Conservation (phyloP, 2,329 filamentous ascomycete genomes). For the Claviceps cyperi region DNA sequence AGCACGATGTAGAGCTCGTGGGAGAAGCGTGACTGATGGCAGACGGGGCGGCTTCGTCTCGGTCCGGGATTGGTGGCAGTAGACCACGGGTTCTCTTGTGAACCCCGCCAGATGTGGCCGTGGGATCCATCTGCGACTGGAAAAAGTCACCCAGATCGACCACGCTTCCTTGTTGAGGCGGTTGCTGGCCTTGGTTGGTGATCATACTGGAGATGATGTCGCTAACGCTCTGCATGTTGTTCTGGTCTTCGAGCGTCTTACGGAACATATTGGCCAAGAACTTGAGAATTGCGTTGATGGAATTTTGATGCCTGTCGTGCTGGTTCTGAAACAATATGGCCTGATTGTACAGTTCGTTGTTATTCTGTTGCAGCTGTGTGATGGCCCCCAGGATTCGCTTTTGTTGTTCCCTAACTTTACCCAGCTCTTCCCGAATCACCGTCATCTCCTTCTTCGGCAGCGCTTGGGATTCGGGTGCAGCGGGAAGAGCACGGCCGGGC, state of each 20-base stretch:
- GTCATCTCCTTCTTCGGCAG: constrained; percentile 59
- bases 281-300: constrained; percentile 95
- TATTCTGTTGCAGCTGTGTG: constrained; percentile 65
- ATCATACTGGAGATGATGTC: constrained; percentile 73
- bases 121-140: constrained; percentile 28
- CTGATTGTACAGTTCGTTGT: constrained; percentile 77
- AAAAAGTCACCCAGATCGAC: constrained; percentile 48
- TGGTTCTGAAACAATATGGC: constrained; percentile 79
- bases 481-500: constrained; percentile 21
- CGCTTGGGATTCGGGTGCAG: constrained; percentile 29
- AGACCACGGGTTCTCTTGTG: constrained; percentile 39
- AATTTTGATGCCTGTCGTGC: constrained; percentile 94
- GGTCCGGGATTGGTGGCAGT: constrained; percentile 37
- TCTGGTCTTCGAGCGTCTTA: constrained; percentile 67
- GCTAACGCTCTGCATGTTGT: constrained; percentile 58
- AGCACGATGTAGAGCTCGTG: constrained; percentile 16
- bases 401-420: constrained; percentile 74
- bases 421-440: constrained; percentile 64
- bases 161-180: constrained; percentile 38
- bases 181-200: constrained; percentile 34
- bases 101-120: constrained; percentile 24
- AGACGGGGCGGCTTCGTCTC: constrained; percentile 14
- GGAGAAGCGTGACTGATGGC: constrained; percentile 15
- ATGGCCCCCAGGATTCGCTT: constrained; percentile 74
- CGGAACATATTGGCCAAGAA: constrained; percentile 96